Conservation (phyloP, 2,329 filamentous ascomycete genomes). For the Sporothrix pseudoabietina region DNA sequence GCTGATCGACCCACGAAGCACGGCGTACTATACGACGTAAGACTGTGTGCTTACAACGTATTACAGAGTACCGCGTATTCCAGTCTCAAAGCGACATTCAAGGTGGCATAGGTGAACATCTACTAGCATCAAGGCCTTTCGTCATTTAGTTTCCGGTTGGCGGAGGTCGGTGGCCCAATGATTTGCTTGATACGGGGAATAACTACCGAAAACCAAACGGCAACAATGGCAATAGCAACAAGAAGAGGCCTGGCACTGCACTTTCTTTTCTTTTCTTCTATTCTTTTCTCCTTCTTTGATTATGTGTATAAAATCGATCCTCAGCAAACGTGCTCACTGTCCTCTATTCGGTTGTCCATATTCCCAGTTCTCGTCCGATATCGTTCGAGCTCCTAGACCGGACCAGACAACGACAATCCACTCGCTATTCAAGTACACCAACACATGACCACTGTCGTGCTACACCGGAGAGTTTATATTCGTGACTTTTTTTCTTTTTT, state of each 20-base stretch:
- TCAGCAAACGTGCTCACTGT: not conserved
- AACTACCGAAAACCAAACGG: not conserved
- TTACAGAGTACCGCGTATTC: too few relatives aligned
- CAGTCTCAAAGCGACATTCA: not conserved
- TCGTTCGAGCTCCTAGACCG: not conserved
- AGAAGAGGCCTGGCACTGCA: not conserved
- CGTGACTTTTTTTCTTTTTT: not conserved
- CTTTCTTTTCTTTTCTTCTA: not conserved
- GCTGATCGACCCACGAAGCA: not conserved
- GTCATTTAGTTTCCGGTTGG: not conserved
- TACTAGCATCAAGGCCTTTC: not conserved
- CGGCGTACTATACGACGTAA: not conserved
- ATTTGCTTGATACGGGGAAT: not conserved
- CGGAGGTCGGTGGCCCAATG: not conserved
- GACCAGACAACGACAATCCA: not conserved
- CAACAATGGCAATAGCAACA: not conserved
- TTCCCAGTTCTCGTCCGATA: not conserved
- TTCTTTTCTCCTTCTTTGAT: not conserved
- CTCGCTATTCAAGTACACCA: not conserved
- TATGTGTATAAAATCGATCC: not conserved
- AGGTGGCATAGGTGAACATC: not conserved
- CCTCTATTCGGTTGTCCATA: not conserved
- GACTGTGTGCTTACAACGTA: not conserved
- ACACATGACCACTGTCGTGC: not conserved
- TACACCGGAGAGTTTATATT: not conserved